A percentile compares a stretch with the other conserved stretches of the same genome.
These are phyloP conservation scores for Bolboschoenus planiculmis DNA, from an alignment of 176 grass and related monocot genomes.

Conservation along the genomic window DNA sequence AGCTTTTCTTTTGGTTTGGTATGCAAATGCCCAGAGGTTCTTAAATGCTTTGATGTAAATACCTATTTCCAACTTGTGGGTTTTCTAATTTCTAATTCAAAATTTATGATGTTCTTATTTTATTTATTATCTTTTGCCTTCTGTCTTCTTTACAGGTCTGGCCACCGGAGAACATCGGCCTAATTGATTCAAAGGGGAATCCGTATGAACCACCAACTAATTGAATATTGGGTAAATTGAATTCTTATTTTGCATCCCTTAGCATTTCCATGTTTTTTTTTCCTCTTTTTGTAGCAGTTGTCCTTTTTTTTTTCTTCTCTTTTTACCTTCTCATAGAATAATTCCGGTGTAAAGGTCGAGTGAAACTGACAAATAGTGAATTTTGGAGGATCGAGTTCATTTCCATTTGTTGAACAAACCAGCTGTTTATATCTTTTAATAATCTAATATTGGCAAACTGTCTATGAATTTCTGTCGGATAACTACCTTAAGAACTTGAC, in stretches of 20 bases:
- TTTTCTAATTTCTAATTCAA: not conserved
- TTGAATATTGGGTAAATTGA: not conserved
- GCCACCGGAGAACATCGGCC: conserved; percentile 6
- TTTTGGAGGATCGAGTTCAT: not conserved
- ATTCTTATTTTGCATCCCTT: not conserved
- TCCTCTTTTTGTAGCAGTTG: not conserved
- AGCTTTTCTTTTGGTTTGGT: not conserved
- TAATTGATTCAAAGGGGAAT: conserved; percentile 10
- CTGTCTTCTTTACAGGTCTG: conserved; percentile 5
- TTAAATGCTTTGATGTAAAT: not conserved
- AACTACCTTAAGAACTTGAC: too few species aligned
- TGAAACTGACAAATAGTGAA: not conserved
- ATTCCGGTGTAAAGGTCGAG: not conserved
- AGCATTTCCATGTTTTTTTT: not conserved
- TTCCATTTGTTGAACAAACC: not conserved
- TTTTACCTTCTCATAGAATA: not conserved
- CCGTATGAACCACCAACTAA: not conserved
- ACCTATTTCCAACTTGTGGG: not conserved
- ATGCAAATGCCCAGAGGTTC: not conserved
- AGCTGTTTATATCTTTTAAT: not conserved
- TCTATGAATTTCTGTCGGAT: not conserved
- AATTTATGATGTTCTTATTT: not conserved
- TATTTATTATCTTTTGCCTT: not conserved
- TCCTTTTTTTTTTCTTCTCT: not conserved
- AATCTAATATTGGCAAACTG: not conserved